These are phyloP conservation scores for Bremia lactucae DNA, from an alignment of 352 stramenopile genomes.

Conservation along the genomic window DNA sequence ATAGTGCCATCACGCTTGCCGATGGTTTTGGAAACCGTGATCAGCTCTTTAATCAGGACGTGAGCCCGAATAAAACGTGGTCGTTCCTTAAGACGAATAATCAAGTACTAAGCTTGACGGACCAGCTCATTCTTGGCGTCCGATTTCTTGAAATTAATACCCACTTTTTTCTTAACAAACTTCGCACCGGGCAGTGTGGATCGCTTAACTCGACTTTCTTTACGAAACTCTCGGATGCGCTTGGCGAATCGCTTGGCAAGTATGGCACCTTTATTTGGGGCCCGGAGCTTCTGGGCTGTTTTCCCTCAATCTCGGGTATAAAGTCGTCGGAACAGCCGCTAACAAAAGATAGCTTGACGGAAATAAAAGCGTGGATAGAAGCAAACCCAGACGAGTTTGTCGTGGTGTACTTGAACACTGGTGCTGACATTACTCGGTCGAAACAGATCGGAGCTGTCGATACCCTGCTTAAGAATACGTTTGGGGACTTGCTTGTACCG, in stretches of 20 bases:
- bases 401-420: slow-evolving; percentile 41
- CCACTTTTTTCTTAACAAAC: slow-evolving; percentile 48
- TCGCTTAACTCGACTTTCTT: slow-evolving; percentile 30
- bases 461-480: slow-evolving; percentile 26
- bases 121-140: slow-evolving; percentile 48
- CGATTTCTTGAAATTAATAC: slow-evolving; percentile 54
- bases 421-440: slow-evolving; percentile 23
- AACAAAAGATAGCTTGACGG: slow-evolving; percentile 24
- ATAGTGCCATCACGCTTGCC: slow-evolving; percentile 43
- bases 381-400: slow-evolving; percentile 35
- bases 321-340: slow-evolving; percentile 30
- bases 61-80: slow-evolving; percentile 29
- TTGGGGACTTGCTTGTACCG: slow-evolving; percentile 35
- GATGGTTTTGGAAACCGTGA: slow-evolving; percentile 49
- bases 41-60: slow-evolving; percentile 41
- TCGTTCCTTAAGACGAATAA: slow-evolving; percentile 63
- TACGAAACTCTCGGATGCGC: slow-evolving; percentile 25
- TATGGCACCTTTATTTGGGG: slow-evolving; percentile 37
- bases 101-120: slow-evolving; percentile 42
- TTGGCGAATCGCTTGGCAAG: slow-evolving; percentile 27
- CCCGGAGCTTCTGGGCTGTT: slow-evolving; percentile 42
- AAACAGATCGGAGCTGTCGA: slow-evolving; percentile 25
- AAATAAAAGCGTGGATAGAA: slow-evolving; percentile 35
- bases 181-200: slow-evolving; percentile 51
- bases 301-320: slow-evolving; percentile 50